Percentiles rank a stretch among this genome's conserved stretches.
Evolutionary conservation across 345 rosid genomes (phyloP).

Genomic region (Aquilaria yunnanensis): DNA sequence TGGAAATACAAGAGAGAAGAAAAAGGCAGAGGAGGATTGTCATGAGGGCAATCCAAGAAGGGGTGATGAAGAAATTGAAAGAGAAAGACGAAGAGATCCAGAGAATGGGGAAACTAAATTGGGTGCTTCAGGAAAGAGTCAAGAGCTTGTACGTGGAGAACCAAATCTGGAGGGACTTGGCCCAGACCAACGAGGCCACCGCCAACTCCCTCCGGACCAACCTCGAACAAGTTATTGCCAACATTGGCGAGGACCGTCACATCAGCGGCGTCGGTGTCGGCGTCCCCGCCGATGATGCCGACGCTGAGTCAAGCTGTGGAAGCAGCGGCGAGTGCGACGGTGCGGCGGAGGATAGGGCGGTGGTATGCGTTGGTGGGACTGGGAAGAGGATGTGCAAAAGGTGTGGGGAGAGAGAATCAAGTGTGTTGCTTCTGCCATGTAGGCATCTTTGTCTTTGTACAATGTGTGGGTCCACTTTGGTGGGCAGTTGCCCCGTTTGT

Average conservation of each 20-base stretch:
- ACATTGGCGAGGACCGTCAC: constrained; percentile 29
- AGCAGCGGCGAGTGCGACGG: constrained; percentile 27
- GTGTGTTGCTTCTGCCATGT: constrained; percentile 81
- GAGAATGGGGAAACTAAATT: constrained; percentile 44
- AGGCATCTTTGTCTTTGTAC: constrained; percentile 81
- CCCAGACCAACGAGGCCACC: constrained; percentile 61
- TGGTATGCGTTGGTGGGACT: constrained; percentile 10
- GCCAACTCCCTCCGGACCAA: constrained; percentile 53
- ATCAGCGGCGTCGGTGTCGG: constrained; percentile 16
- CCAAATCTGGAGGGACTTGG: constrained; percentile 60
- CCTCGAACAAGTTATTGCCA: constrained; percentile 57
- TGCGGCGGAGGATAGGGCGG: constrained; percentile 11
- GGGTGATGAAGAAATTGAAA: constrained; percentile 31
- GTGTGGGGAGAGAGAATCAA: constrained; percentile 64
- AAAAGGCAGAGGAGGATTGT: constrained; percentile 53
- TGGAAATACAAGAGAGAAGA: constrained; percentile 55
- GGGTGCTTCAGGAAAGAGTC: constrained; percentile 60
- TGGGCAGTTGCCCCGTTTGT: constrained; percentile 45
- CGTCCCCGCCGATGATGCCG: constrained; percentile 27
- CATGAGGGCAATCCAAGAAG: constrained; percentile 37
- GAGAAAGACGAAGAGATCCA: constrained; percentile 66
- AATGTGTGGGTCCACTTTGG: constrained; percentile 49
- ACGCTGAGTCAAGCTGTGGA: constrained; percentile 58
- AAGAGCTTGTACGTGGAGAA: constrained; percentile 47
- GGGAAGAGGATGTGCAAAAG: constrained; percentile 30